Percentiles rank a stretch among this genome's conserved stretches.
These are phyloP conservation scores for Boletus vermiculosoides DNA, from an alignment of 768 basidiomycete species.

Conservation along the genomic window DNA sequence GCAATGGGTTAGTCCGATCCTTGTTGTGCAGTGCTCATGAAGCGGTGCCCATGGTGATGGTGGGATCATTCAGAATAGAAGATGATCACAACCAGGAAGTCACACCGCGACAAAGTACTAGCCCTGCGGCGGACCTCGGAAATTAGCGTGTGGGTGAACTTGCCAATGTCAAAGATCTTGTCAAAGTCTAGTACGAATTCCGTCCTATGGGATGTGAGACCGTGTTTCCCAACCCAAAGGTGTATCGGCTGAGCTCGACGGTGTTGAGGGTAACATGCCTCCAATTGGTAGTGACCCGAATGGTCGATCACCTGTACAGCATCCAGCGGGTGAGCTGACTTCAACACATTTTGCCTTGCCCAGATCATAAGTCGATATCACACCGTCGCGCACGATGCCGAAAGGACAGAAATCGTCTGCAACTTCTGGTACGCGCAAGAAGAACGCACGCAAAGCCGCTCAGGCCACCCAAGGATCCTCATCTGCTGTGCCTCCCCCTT, in stretches of 20 bases:
- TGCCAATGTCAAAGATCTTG: too few relatives aligned
- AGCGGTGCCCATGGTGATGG: not conserved
- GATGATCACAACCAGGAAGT: not conserved
- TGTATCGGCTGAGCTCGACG: not conserved
- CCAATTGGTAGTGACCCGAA: not conserved
- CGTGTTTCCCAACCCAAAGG: not conserved
- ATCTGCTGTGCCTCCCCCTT: conserved; percentile 30
- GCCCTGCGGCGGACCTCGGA: not conserved
- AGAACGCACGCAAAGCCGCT: conserved; percentile 77
- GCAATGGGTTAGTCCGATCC: not conserved
- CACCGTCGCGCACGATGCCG: conserved; percentile 31
- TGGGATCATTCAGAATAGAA: not conserved
- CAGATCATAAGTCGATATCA: conserved; percentile 6
- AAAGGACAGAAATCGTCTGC: conserved; percentile 74
- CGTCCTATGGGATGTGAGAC: not conserved
- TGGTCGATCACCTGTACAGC: not conserved
- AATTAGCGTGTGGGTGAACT: not conserved
- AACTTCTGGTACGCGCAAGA: conserved; percentile 84
- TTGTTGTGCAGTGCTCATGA: not conserved
- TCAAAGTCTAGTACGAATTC: too few relatives aligned
- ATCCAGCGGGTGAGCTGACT: not conserved
- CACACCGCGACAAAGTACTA: not conserved
- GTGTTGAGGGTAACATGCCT: not conserved
- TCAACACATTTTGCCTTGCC: not conserved
- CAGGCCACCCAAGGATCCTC: conserved; percentile 24